phyloP scores from a whole-genome alignment of 768 basidiomycete species.

The Rhodotorula graminis region DNA sequence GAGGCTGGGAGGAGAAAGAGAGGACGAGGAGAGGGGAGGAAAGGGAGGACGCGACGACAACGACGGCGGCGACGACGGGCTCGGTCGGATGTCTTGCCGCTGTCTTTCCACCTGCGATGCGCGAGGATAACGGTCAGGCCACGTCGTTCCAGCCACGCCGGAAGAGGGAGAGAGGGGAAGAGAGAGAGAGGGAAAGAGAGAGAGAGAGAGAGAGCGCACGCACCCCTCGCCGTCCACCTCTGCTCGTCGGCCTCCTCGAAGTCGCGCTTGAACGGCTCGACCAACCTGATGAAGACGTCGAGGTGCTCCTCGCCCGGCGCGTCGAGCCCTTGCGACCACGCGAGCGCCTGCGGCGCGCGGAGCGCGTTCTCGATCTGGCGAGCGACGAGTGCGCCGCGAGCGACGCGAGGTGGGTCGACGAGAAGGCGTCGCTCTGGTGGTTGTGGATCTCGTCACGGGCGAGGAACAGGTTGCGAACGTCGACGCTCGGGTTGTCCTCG shows the following conservation, averaged over 20 bases:
- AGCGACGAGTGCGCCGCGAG: constrained; percentile 57
- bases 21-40: neutral
- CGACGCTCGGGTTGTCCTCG: constrained; percentile 20
- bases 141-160: no score
- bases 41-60: neutral
- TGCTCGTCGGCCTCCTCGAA: constrained; percentile 27
- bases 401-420: constrained; percentile 51
- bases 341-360: constrained; percentile 61
- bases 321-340: constrained; percentile 52
- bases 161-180: no score
- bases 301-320: constrained; percentile 55
- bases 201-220: no score
- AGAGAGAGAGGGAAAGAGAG: no score
- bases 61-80: no score
- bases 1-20: no score
- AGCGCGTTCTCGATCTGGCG: constrained; percentile 41
- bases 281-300: constrained; percentile 49
- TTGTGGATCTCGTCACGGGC: constrained; percentile 50
- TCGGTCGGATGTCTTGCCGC: constrained; percentile 5
- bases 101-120: constrained; percentile 26
- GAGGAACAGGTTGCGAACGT: constrained; percentile 42
- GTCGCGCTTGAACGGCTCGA: constrained; percentile 4
- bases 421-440: constrained; percentile 42
- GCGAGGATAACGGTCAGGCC: no score
- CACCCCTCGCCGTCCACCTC: constrained; percentile 9